Base-by-base conservation (phyloP, 148 eudicot genomes). In the Talinum fruticosum region DNA sequence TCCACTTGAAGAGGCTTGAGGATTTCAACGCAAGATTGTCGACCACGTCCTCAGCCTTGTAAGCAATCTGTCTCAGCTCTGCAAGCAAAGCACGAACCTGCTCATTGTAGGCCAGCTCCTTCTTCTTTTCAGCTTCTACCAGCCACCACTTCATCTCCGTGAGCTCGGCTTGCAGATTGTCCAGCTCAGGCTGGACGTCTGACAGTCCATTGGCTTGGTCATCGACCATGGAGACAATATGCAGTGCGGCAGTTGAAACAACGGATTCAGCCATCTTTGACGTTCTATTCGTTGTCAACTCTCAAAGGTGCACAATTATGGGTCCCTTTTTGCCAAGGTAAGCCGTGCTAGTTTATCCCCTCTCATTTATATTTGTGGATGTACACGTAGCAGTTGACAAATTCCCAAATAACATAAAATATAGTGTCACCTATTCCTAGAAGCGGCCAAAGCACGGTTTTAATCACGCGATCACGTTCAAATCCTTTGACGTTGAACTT, bases 1-100 rank as follows among this genome's bases (percentile, higher is more conserved):
- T n/a, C 26, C 28, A 36, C 69, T 66, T 54, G 16, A 37, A 75
- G 33, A 61, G 71, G 45, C 18, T n/a, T n/a, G n/a, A n/a, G n/a
- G n/a, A n/a, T n/a, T 75, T 34, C 66, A 41, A 32, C 45, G 32
- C 73, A 28, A 65, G 70, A 36, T 68, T 64, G 51, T 71, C 79
- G 21, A 82, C 74, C 24, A 30, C 45, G 30, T 82, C 79, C 18
- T 82, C 85, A 37, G 82, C 85, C 2, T 78, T 61, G 1, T 65
- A 70, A 1, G 85, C 81, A 16, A 75, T 32, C 23, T 71, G 67
- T 65, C 79, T 37, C 8, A 75, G 23, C 61, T 82, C 76, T 2
- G 70, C n/a, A 24, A 70, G 15, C 66, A 29, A 72, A 45, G 26
- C 15, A 5, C 75, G 71, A 14, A 75, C 65, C 30, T 64, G 49